phyloP scores from a whole-genome alignment of 495 filamentous ascomycete species.

The Margaritispora aquatica region DNA sequence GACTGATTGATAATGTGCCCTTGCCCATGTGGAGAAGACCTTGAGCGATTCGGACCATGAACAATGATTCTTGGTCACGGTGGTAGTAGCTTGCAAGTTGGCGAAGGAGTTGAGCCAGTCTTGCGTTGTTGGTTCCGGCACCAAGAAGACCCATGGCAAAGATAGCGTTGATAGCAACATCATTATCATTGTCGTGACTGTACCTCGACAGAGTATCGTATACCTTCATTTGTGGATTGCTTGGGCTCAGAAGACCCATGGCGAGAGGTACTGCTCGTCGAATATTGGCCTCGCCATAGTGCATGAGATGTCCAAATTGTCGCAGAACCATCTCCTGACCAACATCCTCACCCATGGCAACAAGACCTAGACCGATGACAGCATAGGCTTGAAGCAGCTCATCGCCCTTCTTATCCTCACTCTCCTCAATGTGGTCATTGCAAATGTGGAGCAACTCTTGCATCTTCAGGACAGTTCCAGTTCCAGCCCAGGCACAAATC shows the following conservation, averaged over 20 bases:
- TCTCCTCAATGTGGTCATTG: slow-evolving; percentile 93
- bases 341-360: slow-evolving; percentile 97
- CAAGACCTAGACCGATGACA: slow-evolving; percentile 85
- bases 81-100: slow-evolving; percentile 98
- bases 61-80: slow-evolving; percentile 87
- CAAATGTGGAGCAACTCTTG: slow-evolving; percentile 95
- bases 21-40: slow-evolving; percentile 99
- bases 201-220: slow-evolving; percentile 99
- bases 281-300: slow-evolving; percentile 97
- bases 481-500: slow-evolving; percentile 96
- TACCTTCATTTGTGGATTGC: slow-evolving; percentile 99
- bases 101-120: slow-evolving; percentile 86
- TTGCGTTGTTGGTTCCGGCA: slow-evolving; percentile 96
- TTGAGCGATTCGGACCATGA: slow-evolving; percentile 99
- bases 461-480: slow-evolving; percentile 91
- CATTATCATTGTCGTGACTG: slow-evolving; percentile 97
- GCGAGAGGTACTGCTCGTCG: slow-evolving; percentile 94
- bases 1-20: slow-evolving; percentile 88
- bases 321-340: slow-evolving; percentile 98
- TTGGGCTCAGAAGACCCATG: slow-evolving; percentile 92
- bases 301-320: slow-evolving; percentile 98
- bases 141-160: slow-evolving; percentile 98
- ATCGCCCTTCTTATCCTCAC: slow-evolving; percentile 83
- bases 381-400: slow-evolving; percentile 94
- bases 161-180: slow-evolving; percentile 97